Evolutionary conservation across 1,139 yeast species (phyloP), one percentile per base, ranked within the genome.

Genomic region (Geotrichum bryndzae): DNA sequence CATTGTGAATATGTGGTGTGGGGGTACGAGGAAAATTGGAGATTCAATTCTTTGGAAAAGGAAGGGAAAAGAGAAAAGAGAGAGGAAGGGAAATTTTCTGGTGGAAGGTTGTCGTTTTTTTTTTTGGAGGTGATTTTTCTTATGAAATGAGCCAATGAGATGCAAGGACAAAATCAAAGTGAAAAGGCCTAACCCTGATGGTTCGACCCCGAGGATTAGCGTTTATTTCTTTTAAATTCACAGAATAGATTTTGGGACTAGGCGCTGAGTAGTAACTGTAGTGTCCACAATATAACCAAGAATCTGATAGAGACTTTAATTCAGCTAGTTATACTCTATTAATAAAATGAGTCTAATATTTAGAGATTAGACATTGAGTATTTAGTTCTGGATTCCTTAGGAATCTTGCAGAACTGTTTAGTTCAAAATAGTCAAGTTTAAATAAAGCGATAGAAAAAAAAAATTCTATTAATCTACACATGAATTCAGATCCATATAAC

Each of bases 1-100:
- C 63, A 63, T 63, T 51, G 50, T 55, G 31, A 29, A 52, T 22
- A 35, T 35, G 53, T 61, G 22, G 23, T 11, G 35, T 54, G 48
- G 23, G 27, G 27, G 48, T 41, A 18, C 48, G 48, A 41, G 48
- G 7, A 41, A 41, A 41, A 41, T 41, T 41, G 48, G 48, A 41
- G 48, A 41, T 41, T 41, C 48, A 41, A 41, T 41, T 41, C 23
- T 41, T 41, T 29, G 38, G 29, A 13, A 25, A 27, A 52, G 29
- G 33, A 51, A 29, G 38, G 56, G 13, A 22, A 51, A 18, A n/a
- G 56, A 41, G 23, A n/a, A 46, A 23, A 51, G n/a, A 53, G 22
- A 51, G 51, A 51, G 29, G 25, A 23, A 51, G 38, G 53, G 23
- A 45, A 56, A 18, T 13, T 50, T 50, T 25, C 33, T 50, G 52